Evolutionary conservation across 805 yeast species (phyloP), one percentile per base, ranked within the genome.

Genomic region (Saccharomycopsis vini): DNA sequence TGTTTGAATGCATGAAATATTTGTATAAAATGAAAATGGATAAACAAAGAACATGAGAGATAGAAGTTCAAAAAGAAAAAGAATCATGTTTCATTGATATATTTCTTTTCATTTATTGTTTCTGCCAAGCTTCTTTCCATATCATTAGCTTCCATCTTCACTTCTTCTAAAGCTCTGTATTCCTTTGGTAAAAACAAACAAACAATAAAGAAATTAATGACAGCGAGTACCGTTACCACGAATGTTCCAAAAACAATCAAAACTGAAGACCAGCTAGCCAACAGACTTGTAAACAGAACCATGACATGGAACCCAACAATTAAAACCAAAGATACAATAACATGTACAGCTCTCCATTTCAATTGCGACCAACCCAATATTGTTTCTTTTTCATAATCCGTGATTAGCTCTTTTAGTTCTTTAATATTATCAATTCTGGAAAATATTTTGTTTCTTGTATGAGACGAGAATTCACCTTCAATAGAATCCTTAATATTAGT

Each of bases 111-210:
- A n/a, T n/a, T n/a, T n/a, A n/a, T n/a, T n/a, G n/a, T n/a, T 20
- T 45, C 36, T 15, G 26, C 19, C 6, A 44, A n/a, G 26, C 45
- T 44, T 13, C 19, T 9, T 13, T 47, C 41, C 20, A 57, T 56
- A 50, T 68, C 72, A 1, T 45, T n/a, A 1, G 88, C 83, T 57
- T 90, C 94, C 51, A 69, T 60, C 46, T 73, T 72, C 4, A 87
- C 87, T 62, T 90, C 97, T 20, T 62, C 64, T 39, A 92, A 61
- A 1, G 89, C 90, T 38, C 97, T 67, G 41, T 66, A 59, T 57
- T 92, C 98, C n/a, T 76, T 70, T 28, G 87, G 68, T 0, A 95
- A 94, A 57, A 89, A 90, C 24, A 87, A 56, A 45, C 69, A 72
- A 33, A 90, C 89, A 36, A 92, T 82, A 44, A 85, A 56, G 0